phyloP scores from a whole-genome alignment of 768 basidiomycete species.

The Lactarius tabidus region DNA sequence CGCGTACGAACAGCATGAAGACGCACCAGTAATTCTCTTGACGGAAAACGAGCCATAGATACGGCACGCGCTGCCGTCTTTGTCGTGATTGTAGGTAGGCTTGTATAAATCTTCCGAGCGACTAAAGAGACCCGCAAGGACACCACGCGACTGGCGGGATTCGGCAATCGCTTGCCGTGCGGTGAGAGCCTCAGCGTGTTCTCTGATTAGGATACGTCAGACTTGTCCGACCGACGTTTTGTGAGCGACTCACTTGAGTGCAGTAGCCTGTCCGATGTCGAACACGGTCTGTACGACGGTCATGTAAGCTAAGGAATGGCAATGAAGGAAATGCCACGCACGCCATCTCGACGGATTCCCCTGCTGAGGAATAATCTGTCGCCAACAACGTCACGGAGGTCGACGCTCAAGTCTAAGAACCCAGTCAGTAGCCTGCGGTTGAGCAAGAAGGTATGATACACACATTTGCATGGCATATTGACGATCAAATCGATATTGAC shows the following conservation, averaged over 20 bases:
- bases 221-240: slow-evolving; percentile 23
- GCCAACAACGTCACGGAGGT: slow-evolving; percentile 89
- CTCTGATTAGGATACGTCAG: slow-evolving; percentile 35
- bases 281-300: slow-evolving; percentile 57
- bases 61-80: slow-evolving; percentile 75
- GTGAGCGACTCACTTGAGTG: slow-evolving; percentile 43
- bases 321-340: slow-evolving; percentile 34
- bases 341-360: slow-evolving; percentile 81
- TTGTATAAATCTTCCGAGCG: slow-evolving; percentile 47
- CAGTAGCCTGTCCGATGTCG: slow-evolving; percentile 74
- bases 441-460: slow-evolving; percentile 34
- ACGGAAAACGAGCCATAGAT: slow-evolving; percentile 79
- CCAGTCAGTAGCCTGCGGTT: slow-evolving; percentile 1
- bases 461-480: slow-evolving; percentile 90
- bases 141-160: slow-evolving; percentile 69
- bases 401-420: slow-evolving; percentile 70
- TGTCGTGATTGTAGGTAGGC: slow-evolving; percentile 68
- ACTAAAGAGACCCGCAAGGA: slow-evolving; percentile 57
- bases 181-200: slow-evolving; percentile 62
- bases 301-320: slow-evolving; percentile 2
- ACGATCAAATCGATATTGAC: slow-evolving; percentile 92
- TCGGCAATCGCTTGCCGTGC: slow-evolving; percentile 66
- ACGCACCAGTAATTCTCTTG: slow-evolving; percentile 83
- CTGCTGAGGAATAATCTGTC: slow-evolving; percentile 83
- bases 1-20: not conserved